Evolutionary conservation across 2,329 filamentous ascomycete species (phyloP), one percentile per base, ranked within the genome.

Genomic region (Capronia americana): DNA sequence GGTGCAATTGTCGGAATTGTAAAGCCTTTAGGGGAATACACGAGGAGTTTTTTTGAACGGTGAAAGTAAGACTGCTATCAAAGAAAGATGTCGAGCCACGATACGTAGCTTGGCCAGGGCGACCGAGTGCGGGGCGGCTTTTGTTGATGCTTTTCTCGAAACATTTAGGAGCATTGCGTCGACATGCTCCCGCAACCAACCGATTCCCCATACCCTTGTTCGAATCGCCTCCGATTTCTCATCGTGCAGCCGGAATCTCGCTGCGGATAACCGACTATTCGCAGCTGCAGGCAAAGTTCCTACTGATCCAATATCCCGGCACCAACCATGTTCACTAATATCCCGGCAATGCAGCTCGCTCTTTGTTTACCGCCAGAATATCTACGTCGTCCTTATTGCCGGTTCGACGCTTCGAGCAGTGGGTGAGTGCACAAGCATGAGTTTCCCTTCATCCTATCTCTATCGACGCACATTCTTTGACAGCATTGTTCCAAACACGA

Each of bases 11-110:
- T 41, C 58, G 10, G 26, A 59, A 32, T 20, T 56, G 30, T 48
- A 28, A 46, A 60, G 20, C 11, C 14, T 58, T 50, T 26, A 23
- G 30, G 34, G 34, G 24, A 28, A 48, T n/a, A 30, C n/a, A 55
- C 38, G 20, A 54, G 41, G n/a, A 65, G 8, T 8, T 8, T 6
- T 44, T 44, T 17, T 44, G 17, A 8, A 44, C 17, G 17, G 38
- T 44, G 14, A n/a, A 60, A 44, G 38, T 28, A 54, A n/a, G 34
- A 24, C 28, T 20, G 54, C 34, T 20, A 46, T 10, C 17, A 51
- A 63, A 53, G 56, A 63, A 67, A 65, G 57, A 58, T 62, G 62
- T 63, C 61, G 68, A 69, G 68, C 51, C 23, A 63, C 38, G 17
- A 26, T 32, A 51, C 48, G 8, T 38, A 28, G 50, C 59, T 55